Conservation (phyloP, 2,329 filamentous ascomycete species). For the Xylariaceae sp. region DNA sequence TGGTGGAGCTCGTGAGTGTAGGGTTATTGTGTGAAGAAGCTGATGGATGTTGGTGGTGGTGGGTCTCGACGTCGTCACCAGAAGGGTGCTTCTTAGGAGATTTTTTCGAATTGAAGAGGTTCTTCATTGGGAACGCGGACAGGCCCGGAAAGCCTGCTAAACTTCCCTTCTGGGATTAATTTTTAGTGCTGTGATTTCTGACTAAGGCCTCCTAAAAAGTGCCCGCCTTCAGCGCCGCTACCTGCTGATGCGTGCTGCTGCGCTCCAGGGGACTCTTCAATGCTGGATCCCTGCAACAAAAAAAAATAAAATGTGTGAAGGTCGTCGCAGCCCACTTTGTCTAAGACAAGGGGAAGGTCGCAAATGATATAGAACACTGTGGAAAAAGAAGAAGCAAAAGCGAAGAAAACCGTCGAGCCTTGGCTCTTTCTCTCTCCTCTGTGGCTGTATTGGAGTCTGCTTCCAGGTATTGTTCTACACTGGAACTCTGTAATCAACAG, state of each 20-base stretch:
- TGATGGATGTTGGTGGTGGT: slow-evolving; percentile 11
- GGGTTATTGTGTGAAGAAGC: no score
- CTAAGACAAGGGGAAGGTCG: background rate
- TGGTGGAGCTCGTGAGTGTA: no score
- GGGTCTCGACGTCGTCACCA: slow-evolving; percentile 25
- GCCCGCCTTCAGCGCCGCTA: no score
- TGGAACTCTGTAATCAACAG: no score
- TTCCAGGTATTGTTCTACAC: no score
- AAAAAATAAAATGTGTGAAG: background rate
- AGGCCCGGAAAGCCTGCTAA: slow-evolving; percentile 5
- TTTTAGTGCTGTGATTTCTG: background rate
- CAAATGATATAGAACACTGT: background rate
- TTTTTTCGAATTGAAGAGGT: slow-evolving; percentile 31
- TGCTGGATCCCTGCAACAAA: background rate
- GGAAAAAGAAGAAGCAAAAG: background rate
- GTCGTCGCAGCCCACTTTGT: background rate
- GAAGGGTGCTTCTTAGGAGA: slow-evolving; percentile 27
- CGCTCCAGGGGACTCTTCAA: no score
- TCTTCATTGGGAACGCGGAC: slow-evolving; percentile 29
- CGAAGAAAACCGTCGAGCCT: background rate
- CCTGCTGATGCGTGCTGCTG: no score
- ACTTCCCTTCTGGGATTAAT: slow-evolving; percentile 2
- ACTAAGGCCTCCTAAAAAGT: background rate
- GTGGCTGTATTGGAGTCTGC: no score
- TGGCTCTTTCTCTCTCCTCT: no score